Percentiles rank a stretch among this genome's conserved stretches.
Conservation (phyloP, 768 basidiomycete species). For the Mycena alexandri region DNA sequence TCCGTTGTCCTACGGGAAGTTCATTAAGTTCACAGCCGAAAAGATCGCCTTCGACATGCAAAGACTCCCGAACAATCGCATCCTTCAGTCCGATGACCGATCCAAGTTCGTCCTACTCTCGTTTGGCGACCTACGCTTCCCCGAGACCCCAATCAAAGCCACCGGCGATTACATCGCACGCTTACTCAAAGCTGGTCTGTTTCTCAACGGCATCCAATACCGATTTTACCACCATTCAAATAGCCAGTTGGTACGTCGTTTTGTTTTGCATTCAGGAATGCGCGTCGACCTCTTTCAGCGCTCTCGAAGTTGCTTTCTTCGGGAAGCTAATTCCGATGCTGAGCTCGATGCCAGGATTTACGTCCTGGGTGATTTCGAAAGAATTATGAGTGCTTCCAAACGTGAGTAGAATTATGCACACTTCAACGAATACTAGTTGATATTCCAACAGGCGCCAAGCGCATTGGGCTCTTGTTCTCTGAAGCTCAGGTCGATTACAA, state of each 20-base stretch:
- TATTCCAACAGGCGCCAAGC: constrained; percentile 67
- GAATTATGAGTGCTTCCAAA: constrained; percentile 75
- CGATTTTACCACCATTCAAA: constrained; percentile 81
- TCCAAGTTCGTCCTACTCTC: constrained; percentile 68
- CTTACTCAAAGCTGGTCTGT: constrained; percentile 67
- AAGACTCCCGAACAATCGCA: constrained; percentile 68
- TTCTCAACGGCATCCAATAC: constrained; percentile 70
- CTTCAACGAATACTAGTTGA: neutral
- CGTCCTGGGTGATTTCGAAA: constrained; percentile 66
- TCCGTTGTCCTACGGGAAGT: constrained; percentile 55
- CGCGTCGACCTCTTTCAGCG: constrained; percentile 52
- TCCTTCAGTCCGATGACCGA: constrained; percentile 68
- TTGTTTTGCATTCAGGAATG: neutral
- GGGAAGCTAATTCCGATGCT: constrained; percentile 63
- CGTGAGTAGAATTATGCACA: constrained; percentile 50
- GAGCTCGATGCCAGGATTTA: constrained; percentile 74
- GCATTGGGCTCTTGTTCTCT: constrained; percentile 77
- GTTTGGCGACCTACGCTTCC: constrained; percentile 67
- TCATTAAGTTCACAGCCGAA: constrained; percentile 63
- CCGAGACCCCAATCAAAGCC: constrained; percentile 61
- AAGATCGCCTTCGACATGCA: constrained; percentile 64
- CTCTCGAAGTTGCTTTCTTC: constrained; percentile 73
- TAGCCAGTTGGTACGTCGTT: constrained; percentile 67
- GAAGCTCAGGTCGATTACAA: constrained; percentile 70
- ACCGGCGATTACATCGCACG: constrained; percentile 69